These are phyloP conservation scores for Aspergillus bridgeri DNA, from an alignment of 495 filamentous ascomycete species.

Conservation along the genomic window DNA sequence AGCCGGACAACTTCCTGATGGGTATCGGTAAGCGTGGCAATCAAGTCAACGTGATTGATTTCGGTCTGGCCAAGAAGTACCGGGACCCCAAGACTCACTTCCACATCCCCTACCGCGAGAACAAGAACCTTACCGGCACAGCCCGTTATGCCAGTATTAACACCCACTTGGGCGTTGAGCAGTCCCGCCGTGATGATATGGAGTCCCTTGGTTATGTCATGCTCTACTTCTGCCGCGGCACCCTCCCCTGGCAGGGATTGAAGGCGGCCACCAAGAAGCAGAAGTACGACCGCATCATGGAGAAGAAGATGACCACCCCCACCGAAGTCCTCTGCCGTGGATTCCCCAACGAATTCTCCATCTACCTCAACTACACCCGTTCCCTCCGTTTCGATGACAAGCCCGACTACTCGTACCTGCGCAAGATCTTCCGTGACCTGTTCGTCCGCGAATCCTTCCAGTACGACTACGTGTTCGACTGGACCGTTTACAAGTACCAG, in stretches of 20 bases:
- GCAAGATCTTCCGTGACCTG: conserved; percentile 99
- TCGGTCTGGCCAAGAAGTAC: conserved; percentile 99
- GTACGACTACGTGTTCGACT: conserved; percentile 99
- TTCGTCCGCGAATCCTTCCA: conserved; percentile 99
- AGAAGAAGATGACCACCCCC: conserved; percentile 99
- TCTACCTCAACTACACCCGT: conserved; percentile 99
- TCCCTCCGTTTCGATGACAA: conserved; percentile 99
- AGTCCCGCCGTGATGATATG: conserved; percentile 99
- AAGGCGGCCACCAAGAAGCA: conserved; percentile 99
- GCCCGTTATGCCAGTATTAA: conserved; percentile 99
- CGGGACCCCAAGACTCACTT: conserved; percentile 99
- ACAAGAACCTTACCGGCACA: conserved; percentile 99
- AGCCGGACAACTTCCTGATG: conserved; percentile 99
- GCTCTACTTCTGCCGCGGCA: conserved; percentile 99
- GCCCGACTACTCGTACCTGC: conserved; percentile 98
- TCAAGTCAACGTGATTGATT: conserved; percentile 99
- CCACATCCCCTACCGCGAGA: conserved; percentile 99
- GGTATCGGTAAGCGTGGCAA: conserved; percentile 99
- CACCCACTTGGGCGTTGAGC: conserved; percentile 97
- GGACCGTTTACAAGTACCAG: conserved; percentile 99
- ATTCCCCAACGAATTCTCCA: conserved; percentile 99
- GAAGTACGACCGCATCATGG: conserved; percentile 99
- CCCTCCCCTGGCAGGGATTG: conserved; percentile 97
- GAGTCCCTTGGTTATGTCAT: conserved; percentile 99
- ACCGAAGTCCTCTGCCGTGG: conserved; percentile 99